phyloP scores from a whole-genome alignment of 768 basidiomycete genomes.

The Gymnopilus dilepis region DNA sequence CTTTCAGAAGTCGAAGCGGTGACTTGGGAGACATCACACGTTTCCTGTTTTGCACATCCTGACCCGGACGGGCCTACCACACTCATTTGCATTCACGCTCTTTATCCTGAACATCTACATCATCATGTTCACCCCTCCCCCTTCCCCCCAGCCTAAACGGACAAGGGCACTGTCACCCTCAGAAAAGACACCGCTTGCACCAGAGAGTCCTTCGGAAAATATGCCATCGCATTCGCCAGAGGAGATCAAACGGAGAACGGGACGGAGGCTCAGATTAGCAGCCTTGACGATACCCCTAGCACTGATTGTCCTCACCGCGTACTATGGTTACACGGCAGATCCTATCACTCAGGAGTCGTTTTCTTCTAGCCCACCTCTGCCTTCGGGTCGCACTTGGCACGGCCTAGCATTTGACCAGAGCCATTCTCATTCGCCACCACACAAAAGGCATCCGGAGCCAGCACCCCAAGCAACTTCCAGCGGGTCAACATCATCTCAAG shows the following conservation, averaged over 20 bases:
- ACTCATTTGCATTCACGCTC: constrained; percentile 32
- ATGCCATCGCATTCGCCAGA: constrained; percentile 3
- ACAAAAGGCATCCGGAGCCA: constrained; percentile 40
- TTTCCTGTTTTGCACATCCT: constrained; percentile 16
- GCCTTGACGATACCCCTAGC: constrained; percentile 60
- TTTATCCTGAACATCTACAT: constrained; percentile 24
- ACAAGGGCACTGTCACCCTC: constrained; percentile 7
- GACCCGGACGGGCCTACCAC: constrained; percentile 20
- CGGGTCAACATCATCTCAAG: not conserved
- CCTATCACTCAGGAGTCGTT: constrained; percentile 45
- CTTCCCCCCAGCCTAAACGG: constrained; percentile 35
- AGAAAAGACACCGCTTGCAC: constrained; percentile 17
- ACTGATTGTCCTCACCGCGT: constrained; percentile 58
- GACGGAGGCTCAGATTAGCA: constrained; percentile 52
- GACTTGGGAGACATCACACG: constrained; percentile 22
- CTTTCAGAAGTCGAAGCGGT: constrained; percentile 13
- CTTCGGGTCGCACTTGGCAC: constrained; percentile 30
- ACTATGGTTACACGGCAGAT: constrained; percentile 56
- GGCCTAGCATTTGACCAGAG: constrained; percentile 6
- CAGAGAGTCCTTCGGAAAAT: constrained; percentile 2
- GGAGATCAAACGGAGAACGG: constrained; percentile 46
- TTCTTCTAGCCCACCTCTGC: constrained; percentile 27
- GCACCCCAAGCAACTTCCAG: constrained; percentile 19
- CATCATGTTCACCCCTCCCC: constrained; percentile 41
- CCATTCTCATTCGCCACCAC: not conserved